Conservation (phyloP, 768 basidiomycete species). For the Pulveroboletus sp. region DNA sequence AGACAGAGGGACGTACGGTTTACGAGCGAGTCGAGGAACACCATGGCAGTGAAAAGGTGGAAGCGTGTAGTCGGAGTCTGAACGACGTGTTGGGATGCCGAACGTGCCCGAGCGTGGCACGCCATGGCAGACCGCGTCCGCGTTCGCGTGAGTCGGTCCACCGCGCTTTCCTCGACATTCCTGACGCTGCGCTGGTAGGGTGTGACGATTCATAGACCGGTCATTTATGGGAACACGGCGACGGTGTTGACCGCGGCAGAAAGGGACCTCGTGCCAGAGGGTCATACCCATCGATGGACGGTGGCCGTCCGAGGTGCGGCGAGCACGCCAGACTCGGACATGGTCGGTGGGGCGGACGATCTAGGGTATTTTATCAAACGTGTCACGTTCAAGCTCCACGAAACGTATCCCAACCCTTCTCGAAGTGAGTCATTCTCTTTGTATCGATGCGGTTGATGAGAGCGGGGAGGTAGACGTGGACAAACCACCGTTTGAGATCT, state of each 20-base stretch:
- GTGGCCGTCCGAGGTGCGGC: constrained; percentile 91
- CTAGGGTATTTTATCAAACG: constrained; percentile 90
- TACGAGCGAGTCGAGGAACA: constrained; percentile 63
- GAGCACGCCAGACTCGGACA: constrained; percentile 65
- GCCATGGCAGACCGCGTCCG: constrained; percentile 70
- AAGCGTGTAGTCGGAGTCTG: constrained; percentile 29
- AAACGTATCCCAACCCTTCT: constrained; percentile 89
- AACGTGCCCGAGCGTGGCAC: constrained; percentile 31
- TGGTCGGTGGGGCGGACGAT: constrained; percentile 90
- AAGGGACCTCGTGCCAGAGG: constrained; percentile 52
- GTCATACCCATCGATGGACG: constrained; percentile 96
- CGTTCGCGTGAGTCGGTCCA: constrained; percentile 58
- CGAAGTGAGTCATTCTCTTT: constrained; percentile 57
- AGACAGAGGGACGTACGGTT: constrained; percentile 47
- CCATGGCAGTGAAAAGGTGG: constrained; percentile 15
- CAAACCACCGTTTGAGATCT: constrained; percentile 90
- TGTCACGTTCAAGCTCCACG: constrained; percentile 96
- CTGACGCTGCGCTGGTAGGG: constrained; percentile 49
- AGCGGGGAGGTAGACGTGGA: constrained; percentile 67
- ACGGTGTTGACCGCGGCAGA: constrained; percentile 74
- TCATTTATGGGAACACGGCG: constrained; percentile 96
- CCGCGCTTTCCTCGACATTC: background rate
- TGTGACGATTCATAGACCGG: constrained; percentile 80
- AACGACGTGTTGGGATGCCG: constrained; percentile 33
- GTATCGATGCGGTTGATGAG: background rate